Evolutionary conservation across 2,329 filamentous ascomycete genomes (phyloP).

Genomic region (Fusarium pseudoanthophilum): DNA sequence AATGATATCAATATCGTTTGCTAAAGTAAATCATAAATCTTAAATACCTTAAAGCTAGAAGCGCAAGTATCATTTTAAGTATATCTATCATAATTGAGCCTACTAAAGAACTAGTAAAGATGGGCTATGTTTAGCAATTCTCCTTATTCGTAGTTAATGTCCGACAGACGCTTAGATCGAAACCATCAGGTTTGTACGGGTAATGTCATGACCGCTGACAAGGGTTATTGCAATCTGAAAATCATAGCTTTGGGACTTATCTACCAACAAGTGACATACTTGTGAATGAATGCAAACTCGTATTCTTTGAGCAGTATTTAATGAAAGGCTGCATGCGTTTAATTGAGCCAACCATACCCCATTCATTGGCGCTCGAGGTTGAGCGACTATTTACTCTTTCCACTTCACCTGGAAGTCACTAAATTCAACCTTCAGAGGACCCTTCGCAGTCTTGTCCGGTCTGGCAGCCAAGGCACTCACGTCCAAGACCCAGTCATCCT

Average conservation of each 20-base stretch:
- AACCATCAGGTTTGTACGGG: not conserved
- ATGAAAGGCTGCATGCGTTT: not conserved
- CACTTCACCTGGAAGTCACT: not conserved
- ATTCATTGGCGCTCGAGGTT: accelerated
- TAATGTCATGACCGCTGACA: accelerated
- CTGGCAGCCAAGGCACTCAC: not conserved
- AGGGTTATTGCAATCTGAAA: not conserved
- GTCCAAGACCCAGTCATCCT: not conserved
- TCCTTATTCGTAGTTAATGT: accelerated
- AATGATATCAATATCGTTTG: no score
- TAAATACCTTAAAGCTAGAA: no score
- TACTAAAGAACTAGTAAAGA: no score
- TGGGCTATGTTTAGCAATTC: no score
- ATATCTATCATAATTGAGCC: no score
- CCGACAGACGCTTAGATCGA: no score
- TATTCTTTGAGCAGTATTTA: not conserved
- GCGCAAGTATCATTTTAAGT: no score
- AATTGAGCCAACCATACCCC: accelerated
- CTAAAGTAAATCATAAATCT: no score
- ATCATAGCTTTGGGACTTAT: accelerated
- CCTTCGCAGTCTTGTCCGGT: not conserved
- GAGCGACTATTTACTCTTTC: not conserved
- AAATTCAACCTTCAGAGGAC: not conserved
- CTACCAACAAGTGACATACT: accelerated
- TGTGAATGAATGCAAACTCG: accelerated